Percentiles rank a stretch among this genome's conserved stretches.
phyloP scores from a whole-genome alignment of 2,329 filamentous ascomycete genomes.

The Rhynchosporium agropyri region DNA sequence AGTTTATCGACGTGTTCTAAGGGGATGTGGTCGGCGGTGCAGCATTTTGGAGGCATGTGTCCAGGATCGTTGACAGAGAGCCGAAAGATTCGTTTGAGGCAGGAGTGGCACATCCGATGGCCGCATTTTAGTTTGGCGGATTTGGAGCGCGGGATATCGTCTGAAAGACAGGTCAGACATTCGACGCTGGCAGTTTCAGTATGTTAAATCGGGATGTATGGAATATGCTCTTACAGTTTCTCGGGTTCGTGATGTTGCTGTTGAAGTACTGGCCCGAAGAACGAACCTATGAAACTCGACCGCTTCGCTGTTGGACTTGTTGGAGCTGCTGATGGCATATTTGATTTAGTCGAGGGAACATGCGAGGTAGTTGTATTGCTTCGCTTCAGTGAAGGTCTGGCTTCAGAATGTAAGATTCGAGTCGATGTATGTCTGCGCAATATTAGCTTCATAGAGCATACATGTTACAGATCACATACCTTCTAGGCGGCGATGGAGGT shows the following conservation, averaged over 20 bases:
- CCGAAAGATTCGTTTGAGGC: slow-evolving; percentile 73
- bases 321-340: slow-evolving; percentile 26
- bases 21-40: slow-evolving; percentile 71
- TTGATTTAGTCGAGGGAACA: slow-evolving; percentile 25
- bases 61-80: slow-evolving; percentile 75
- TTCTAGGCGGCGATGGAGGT: slow-evolving; percentile 32
- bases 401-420: slow-evolving; percentile 25
- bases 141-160: slow-evolving; percentile 64
- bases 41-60: slow-evolving; percentile 86
- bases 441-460: slow-evolving; percentile 13
- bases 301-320: slow-evolving; percentile 27
- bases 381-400: slow-evolving; percentile 30
- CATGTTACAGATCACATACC: slow-evolving; percentile 25
- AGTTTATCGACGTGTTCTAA: slow-evolving; percentile 75
- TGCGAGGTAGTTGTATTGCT: slow-evolving; percentile 36
- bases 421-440: slow-evolving; percentile 28
- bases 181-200: slow-evolving; percentile 56
- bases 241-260: slow-evolving; percentile 33
- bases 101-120: slow-evolving; percentile 79
- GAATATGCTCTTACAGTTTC: slow-evolving; percentile 34
- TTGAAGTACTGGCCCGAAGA: slow-evolving; percentile 10
- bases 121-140: slow-evolving; percentile 74
- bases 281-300: slow-evolving; percentile 26
- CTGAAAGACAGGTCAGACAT: slow-evolving; percentile 71
- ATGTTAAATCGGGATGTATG: background rate